Evolutionary conservation across 1,284 basidiomycete genomes (phyloP), one percentile per base, ranked within the genome.

Genomic region (Ceratobasidium papillatum): DNA sequence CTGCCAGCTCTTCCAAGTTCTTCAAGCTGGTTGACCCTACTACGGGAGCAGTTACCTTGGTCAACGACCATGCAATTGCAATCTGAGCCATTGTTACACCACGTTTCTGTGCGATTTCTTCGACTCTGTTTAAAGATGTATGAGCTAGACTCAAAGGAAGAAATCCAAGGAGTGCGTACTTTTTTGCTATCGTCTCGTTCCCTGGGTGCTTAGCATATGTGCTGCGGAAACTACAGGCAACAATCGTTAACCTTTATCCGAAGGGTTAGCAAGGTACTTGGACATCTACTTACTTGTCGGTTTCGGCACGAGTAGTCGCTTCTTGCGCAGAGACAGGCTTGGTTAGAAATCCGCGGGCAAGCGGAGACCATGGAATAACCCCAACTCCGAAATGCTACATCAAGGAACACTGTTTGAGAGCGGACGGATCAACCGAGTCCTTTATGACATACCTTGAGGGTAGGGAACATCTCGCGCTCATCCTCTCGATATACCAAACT

Each of bases 381-480:
- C 76, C 76, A 14, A 76, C 68, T 3, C 76, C 76, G 34, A 76
- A 63, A 32, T 58, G 49, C 65, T 76, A 22, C 2, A 27, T 7
- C 7, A 41, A 41, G 38, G 5, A 7, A 41, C 14, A 41, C 38
- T 41, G n/a, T n/a, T n/a, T n/a, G 14, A 41, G 38, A 41, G 38
- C 38, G 14, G n/a, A 41, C 14, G 38, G 14, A 41, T 41, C 38
- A 41, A 41, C 14, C 38, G 14, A 7, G 5, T 66, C 14, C 14
- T 41, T 41, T 41, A 41, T 41, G 38, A 7, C 38, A 14, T 41
- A 41, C 38, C 38, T 72, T 72, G 32, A 72, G 58, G 12, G 78
- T 77, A 12, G 78, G 78, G 59, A 81, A 72, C 80, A 82, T 81
- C 74, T 82, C 81, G n/a, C 80, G 75, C 76, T 81, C 80, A 54